Percentiles rank a stretch among this genome's conserved stretches.
Evolutionary conservation across 2,329 filamentous ascomycete species (phyloP).

Genomic region (Botryosphaeria dothidea): DNA sequence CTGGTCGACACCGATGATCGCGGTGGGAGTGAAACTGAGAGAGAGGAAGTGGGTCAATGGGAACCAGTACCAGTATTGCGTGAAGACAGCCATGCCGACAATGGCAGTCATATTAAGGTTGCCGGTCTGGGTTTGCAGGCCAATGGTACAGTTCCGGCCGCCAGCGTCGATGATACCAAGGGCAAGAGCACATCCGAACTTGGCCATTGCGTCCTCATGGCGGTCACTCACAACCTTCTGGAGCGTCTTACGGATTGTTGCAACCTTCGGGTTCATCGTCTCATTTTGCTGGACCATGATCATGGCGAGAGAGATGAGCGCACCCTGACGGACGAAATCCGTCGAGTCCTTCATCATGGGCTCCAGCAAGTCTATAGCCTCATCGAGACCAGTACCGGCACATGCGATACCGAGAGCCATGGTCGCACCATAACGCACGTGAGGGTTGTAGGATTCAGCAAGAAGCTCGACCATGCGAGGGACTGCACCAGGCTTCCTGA

Average conservation of each 20-base stretch:
- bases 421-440: conserved; percentile 94
- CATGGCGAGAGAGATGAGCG: conserved; percentile 92
- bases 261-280: conserved; percentile 96
- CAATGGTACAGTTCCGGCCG: conserved; percentile 97
- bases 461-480: conserved; percentile 98
- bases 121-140: conserved; percentile 94
- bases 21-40: conserved; percentile 92
- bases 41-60: conserved; percentile 97
- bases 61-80: conserved; percentile 99
- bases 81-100: conserved; percentile 96
- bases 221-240: conserved; percentile 92
- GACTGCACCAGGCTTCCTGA: conserved; percentile 95
- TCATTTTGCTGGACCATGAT: conserved; percentile 99
- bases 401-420: conserved; percentile 99
- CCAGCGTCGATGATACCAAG: conserved; percentile 97
- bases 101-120: conserved; percentile 99
- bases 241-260: conserved; percentile 85
- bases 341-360: conserved; percentile 99
- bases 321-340: conserved; percentile 96
- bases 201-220: conserved; percentile 99
- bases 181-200: conserved; percentile 92
- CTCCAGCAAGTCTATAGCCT: conserved; percentile 94
- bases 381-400: conserved; percentile 90
- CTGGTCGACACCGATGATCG: conserved; percentile 91
- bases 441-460: conserved; percentile 97